Evolutionary conservation across 169 alveolate genomes (phyloP), one percentile per base, ranked within the genome.

Genomic region (Cryptosporidium tyzzeri): DNA sequence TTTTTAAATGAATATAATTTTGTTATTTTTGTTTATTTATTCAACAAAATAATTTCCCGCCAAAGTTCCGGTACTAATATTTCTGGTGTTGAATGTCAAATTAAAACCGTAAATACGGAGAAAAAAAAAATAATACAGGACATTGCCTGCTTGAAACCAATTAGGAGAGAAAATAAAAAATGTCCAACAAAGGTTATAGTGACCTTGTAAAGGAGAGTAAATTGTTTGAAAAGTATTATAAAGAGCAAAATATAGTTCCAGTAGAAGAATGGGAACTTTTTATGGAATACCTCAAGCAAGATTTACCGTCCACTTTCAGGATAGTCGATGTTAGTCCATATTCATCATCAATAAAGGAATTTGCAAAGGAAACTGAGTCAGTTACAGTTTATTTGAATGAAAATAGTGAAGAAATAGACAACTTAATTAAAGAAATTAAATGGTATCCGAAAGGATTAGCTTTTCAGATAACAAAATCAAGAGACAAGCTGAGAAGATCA

Each of bases 221-320:
- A 29, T 37, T 23, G 16, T 80, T 80, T 65, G 75, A 80, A 41
- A 35, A 65, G 23, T 80, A 80, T 39, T 80, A 80, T 62, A 33
- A n/a, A 14, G 59, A 39, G 29, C 89, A 80, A 51, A 67, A 61
- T 44, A 75, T 84, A 84, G 86, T 45, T 80, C 91, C 65, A 1
- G 50, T 58, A 8, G 94, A 92, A 61, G 97, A 94, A 71, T 95
- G 95, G 93, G 84, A 87, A 5, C 41, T 51, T 16, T 95, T 95
- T 75, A 44, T 93, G 51, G 86, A 70, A 58, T 91, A 73, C 23
- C 85, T 94, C 26, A 87, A 86, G 29, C 70, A 91, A 68, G 95
- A 94, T 69, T 87, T 96, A 21, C 96, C 97, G n/a, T 92, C 95
- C n/a, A 94, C 96, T 65, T 96, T 96, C 84, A 86, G 98, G 70